Base-by-base conservation (phyloP, 2,329 filamentous ascomycete genomes). In the Coniosporium uncinatum region DNA sequence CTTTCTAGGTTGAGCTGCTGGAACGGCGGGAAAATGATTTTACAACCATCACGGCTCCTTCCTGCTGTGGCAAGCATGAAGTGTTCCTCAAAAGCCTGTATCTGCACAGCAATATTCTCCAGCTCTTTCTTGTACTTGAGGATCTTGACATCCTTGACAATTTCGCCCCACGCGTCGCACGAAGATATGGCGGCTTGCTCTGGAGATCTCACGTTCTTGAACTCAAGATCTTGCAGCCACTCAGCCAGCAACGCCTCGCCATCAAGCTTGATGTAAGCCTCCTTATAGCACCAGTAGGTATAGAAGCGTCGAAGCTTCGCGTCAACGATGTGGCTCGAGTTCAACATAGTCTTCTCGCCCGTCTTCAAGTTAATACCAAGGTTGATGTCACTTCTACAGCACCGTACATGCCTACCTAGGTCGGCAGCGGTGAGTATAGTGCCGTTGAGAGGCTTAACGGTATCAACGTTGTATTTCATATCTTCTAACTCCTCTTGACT, bases 211-310 rank as follows among this genome's bases (percentile, higher is more conserved):
- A 87, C 83, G 37, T 71, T 65, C 43, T 71, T 67, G 55, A 91
- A 87, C 52, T 89, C 82, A 6, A 90, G 65, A 38, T 84, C 76
- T 39, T 67, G 67, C 37, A 91, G 69, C 86, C 86, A 91, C 4
- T 70, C 69, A 0, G 86, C 86, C 6, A 89, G 68, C 43, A 91
- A 69, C 1, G 84, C 86, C 52, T 89, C 84, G 20, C 86, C 86
- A 21, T 84, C 85, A 67, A 91, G 80, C 73, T 91, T 91, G 61
- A 90, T 81, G 56, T 86, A 91, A 1, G 85, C 81, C 64, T 91
- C 86, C 51, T 87, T 81, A 58, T 88, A 73, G 58, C 83, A 87
- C 82, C 85, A 91, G 44, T 85, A 77, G 1, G 83, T 76, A 57
- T 89, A 91, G 56, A 91, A 91, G 40, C 76, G 71, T 4, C 83